These are phyloP conservation scores for Aspergillus sp. DNA, from an alignment of 2,329 filamentous ascomycete species.

Conservation along the genomic window DNA sequence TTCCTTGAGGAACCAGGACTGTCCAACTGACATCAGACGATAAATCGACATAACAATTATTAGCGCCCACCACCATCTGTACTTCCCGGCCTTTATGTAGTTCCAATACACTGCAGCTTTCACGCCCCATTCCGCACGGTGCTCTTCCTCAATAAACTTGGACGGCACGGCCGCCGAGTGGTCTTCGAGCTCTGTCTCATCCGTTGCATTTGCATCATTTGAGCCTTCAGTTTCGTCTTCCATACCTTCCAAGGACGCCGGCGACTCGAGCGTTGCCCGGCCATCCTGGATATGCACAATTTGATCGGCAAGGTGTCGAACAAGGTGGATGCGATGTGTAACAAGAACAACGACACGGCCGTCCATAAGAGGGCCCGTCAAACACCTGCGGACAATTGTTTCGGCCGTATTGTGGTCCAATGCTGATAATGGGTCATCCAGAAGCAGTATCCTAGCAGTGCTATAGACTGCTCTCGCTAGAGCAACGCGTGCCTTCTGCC, in stretches of 20 bases:
- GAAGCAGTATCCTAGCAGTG: conserved; percentile 52
- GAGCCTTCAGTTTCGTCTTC: conserved; percentile 29
- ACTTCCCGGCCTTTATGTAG: conserved; percentile 77
- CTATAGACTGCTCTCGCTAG: conserved; percentile 63
- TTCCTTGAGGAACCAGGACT: conserved; percentile 79
- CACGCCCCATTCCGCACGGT: conserved; percentile 72
- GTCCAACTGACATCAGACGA: conserved; percentile 63
- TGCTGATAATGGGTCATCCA: conserved; percentile 62
- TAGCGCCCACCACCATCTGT: conserved; percentile 70
- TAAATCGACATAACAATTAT: conserved; percentile 63
- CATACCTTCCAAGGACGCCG: conserved; percentile 45
- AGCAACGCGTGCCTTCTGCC: conserved; percentile 61
- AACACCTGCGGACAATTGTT: conserved; percentile 57
- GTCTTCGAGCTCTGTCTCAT: conserved; percentile 40
- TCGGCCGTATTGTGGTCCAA: conserved; percentile 66
- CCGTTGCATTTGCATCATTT: conserved; percentile 20
- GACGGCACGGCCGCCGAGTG: conserved; percentile 59
- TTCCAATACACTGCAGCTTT: conserved; percentile 76
- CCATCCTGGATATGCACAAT: conserved; percentile 69
- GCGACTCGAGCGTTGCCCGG: conserved; percentile 50
- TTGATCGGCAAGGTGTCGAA: conserved; percentile 70
- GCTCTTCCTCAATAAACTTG: conserved; percentile 78
- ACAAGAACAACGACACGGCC: conserved; percentile 59
- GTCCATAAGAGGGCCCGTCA: conserved; percentile 56
- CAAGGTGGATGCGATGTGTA: conserved; percentile 69